Evolutionary conservation across 2,329 filamentous ascomycete genomes (phyloP).

Genomic region (Hymenoscyphus fraxineus): DNA sequence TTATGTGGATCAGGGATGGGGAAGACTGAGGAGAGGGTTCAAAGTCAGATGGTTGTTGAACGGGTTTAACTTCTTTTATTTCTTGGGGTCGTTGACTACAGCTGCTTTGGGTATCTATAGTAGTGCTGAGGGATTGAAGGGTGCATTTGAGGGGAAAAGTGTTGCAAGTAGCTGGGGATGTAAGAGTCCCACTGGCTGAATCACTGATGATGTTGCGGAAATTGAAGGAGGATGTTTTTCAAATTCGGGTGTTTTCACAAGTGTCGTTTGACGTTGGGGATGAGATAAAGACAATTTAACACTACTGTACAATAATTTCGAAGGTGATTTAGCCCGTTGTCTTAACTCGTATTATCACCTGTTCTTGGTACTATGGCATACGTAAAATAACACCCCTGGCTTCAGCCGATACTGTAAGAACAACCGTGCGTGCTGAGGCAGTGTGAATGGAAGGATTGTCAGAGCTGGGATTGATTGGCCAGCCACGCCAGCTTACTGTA

Average conservation of each 20-base stretch:
- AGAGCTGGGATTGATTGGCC: not conserved
- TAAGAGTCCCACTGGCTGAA: conserved; percentile 4
- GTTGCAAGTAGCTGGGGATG: conserved; percentile 12
- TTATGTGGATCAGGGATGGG: conserved; percentile 12
- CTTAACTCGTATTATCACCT: too few species aligned
- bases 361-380: not conserved
- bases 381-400: not conserved
- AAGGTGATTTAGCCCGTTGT: too few species aligned
- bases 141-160: conserved; percentile 10
- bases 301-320: too few species aligned
- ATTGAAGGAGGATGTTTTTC: not conserved
- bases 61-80: conserved; percentile 21
- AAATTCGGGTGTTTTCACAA: not conserved
- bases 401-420: not conserved
- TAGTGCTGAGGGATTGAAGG: conserved; percentile 14
- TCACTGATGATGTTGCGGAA: not conserved
- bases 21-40: conserved; percentile 25
- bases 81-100: conserved; percentile 23
- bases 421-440: not conserved
- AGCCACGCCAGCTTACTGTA: not conserved
- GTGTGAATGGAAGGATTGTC: not conserved
- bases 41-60: conserved; percentile 10
- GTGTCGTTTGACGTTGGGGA: not conserved
- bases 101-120: conserved; percentile 27
- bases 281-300: too few species aligned